Evolutionary conservation across 2,329 filamentous ascomycete species (phyloP), one percentile per base, ranked within the genome.

Genomic region (Penicillium sp.): DNA sequence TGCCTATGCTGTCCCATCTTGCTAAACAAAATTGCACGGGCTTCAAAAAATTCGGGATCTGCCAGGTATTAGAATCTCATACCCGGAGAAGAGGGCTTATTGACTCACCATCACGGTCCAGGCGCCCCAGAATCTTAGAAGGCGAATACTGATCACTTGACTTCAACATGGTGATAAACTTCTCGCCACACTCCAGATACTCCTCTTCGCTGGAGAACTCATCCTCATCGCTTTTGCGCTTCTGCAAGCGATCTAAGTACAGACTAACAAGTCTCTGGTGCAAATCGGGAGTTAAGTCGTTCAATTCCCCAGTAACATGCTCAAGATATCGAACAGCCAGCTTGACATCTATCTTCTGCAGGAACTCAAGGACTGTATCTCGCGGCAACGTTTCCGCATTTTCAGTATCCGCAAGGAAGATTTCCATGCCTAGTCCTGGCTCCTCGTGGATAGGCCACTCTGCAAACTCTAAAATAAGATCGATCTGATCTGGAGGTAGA

Each of bases 1-100:
- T 98, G 93, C 73, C 92, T 93, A 79, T 99, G 93, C 70, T 94
- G 90, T 7, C 92, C 92, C 91, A 98, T 97, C 69, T 95, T 96
- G 77, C 92, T 93, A 45, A 98, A 86, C 21, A 98, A 89, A 49
- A 98, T 90, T 7, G 95, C 95, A 64, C 94, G 89, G 2, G 92
- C 88, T 75, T 98, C 94, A 76, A 91, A 96, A 71, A 97, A 97
- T 3, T 87, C 84, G 0, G 93, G 83, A 74, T 97, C 92, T 94
- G 66, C 13, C 41, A 53, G 48, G 23, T 66, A 58, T 58, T 30
- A 62, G 41, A 58, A 23, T 11, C 9, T 4, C n/a, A 19, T 21
- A 13, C 13, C 4, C 8, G 19, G 19, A 21, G 8, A 26, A n/a
- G 17, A 35, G 8, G 29, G 13, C n/a, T 8, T 29, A 46, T 45